A percentile compares a stretch with the other conserved stretches of the same genome.
These are phyloP conservation scores for Vigna angularis DNA, from an alignment of 306 rosid genomes.

Conservation along the genomic window DNA sequence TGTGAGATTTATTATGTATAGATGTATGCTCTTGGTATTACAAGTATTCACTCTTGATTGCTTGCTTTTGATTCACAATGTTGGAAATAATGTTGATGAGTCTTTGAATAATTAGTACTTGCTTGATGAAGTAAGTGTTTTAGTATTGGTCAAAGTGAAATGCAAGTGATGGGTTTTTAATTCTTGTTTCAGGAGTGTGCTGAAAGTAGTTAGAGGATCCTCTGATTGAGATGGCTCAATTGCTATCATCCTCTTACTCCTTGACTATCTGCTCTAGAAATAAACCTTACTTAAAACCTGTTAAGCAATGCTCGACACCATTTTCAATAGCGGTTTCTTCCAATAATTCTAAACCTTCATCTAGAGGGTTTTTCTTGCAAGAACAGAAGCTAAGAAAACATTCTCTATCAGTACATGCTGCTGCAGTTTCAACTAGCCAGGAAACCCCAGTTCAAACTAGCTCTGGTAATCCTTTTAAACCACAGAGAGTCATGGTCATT, in stretches of 20 bases:
- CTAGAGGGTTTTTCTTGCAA: slow-evolving; percentile 54
- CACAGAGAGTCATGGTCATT: slow-evolving; percentile 83
- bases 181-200: slow-evolving; percentile 52
- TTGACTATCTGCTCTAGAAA: slow-evolving; percentile 59
- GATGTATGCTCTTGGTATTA: slow-evolving; percentile 20
- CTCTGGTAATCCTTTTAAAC: slow-evolving; percentile 60
- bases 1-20: background rate
- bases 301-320: slow-evolving; percentile 50
- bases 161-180: slow-evolving; percentile 28
- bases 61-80: slow-evolving; percentile 20
- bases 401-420: slow-evolving; percentile 49
- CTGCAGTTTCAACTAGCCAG: slow-evolving; percentile 62
- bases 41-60: background rate
- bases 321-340: slow-evolving; percentile 51
- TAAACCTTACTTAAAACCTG: slow-evolving; percentile 57
- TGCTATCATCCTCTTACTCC: slow-evolving; percentile 78
- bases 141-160: background rate
- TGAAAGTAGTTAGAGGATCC: slow-evolving; percentile 29
- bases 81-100: background rate
- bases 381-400: slow-evolving; percentile 52
- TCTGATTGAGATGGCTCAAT: slow-evolving; percentile 67
- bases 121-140: background rate
- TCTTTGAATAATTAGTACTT: background rate
- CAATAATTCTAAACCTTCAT: slow-evolving; percentile 53
- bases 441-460: slow-evolving; percentile 65